Percentiles rank a stretch among this genome's conserved stretches.
Evolutionary conservation across 768 basidiomycete genomes (phyloP).

Genomic region (Hericium erinaceus): DNA sequence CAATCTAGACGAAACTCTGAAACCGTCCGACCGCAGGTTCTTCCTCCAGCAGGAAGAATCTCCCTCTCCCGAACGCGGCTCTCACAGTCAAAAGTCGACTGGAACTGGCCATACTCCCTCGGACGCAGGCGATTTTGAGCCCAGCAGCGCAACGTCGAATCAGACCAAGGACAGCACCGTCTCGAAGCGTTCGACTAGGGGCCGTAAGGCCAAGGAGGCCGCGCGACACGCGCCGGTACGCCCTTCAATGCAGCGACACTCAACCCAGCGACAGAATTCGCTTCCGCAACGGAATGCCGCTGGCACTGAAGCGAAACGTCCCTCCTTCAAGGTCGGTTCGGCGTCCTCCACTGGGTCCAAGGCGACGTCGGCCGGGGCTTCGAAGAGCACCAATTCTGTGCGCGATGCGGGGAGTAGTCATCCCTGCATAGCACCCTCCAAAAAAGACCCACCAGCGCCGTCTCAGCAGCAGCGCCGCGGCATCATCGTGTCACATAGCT

Average conservation of each 20-base stretch:
- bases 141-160: conserved; percentile 28
- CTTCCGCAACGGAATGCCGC: conserved; percentile 14
- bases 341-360: conserved; percentile 42
- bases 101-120: conserved; percentile 20
- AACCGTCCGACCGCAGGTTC: conserved; percentile 31
- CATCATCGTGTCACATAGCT: conserved; percentile 39
- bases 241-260: conserved; percentile 3
- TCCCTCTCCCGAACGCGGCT: conserved; percentile 30
- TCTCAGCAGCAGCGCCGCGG: conserved; percentile 16
- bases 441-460: background rate
- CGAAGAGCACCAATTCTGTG: background rate
- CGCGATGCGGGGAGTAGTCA: background rate
- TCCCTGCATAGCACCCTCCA: background rate
- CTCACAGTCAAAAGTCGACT: conserved; percentile 19
- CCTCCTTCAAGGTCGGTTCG: conserved; percentile 52
- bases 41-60: conserved; percentile 34
- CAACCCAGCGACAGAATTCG: background rate
- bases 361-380: conserved; percentile 5
- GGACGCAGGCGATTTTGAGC: conserved; percentile 23
- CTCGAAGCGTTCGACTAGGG: conserved; percentile 13
- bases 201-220: conserved; percentile 13
- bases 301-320: conserved; percentile 15
- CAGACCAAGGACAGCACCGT: conserved; percentile 20
- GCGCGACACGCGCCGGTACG: conserved; percentile 5
- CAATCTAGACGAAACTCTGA: conserved; percentile 22